Evolutionary conservation across 148 eudicot genomes (phyloP).

Genomic region (Amaranthus hypochondriacus): DNA sequence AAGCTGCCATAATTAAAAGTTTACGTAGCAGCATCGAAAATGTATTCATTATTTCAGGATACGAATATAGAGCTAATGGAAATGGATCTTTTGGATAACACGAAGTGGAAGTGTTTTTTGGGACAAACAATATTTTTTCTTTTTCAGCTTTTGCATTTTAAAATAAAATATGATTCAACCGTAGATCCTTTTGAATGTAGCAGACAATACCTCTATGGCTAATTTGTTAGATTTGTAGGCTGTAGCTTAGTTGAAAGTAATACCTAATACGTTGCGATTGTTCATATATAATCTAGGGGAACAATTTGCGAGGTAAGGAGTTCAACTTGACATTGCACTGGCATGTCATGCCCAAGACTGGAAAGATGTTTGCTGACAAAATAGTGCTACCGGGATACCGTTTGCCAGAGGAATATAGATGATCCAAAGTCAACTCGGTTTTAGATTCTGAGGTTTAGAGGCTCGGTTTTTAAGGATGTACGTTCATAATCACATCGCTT

Average conservation of each 20-base stretch:
- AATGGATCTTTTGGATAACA: too few species aligned
- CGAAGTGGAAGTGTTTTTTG: too few species aligned
- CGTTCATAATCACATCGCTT: background rate
- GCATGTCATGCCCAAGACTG: slow-evolving; percentile 99
- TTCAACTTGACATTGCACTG: slow-evolving; percentile 89
- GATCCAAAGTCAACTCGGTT: background rate
- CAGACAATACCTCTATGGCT: background rate
- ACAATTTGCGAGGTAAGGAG: slow-evolving; percentile 70
- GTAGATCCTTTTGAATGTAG: too few species aligned
- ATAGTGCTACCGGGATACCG: slow-evolving; percentile 66
- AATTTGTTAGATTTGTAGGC: background rate
- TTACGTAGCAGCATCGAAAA: background rate
- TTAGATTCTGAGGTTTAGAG: background rate
- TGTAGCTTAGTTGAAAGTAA: background rate
- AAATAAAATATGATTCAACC: too few species aligned
- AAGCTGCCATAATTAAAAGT: background rate
- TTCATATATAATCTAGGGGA: slow-evolving; percentile 44
- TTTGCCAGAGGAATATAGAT: slow-evolving; percentile 65
- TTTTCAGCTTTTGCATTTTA: too few species aligned
- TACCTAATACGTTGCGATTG: background rate
- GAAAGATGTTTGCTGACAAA: slow-evolving; percentile 89
- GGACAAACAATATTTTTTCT: too few species aligned
- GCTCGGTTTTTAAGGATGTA: background rate
- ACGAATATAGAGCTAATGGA: too few species aligned
- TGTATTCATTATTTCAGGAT: too few species aligned